Evolutionary conservation across 345 rosid genomes (phyloP), one percentile per base, ranked within the genome.

Genomic region (Pistacia integerrima): DNA sequence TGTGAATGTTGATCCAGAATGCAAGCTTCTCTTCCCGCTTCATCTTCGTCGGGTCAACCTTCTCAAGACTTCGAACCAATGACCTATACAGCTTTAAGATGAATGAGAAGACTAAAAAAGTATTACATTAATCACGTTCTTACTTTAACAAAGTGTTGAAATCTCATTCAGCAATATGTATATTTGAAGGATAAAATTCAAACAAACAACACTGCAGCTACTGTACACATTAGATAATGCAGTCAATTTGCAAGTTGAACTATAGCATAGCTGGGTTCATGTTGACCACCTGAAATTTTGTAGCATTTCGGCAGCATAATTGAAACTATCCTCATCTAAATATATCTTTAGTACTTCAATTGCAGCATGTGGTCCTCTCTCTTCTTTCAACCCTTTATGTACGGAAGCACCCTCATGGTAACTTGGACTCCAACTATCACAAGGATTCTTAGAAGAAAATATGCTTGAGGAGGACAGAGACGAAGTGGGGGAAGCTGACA

Each of bases 1-100:
- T 94, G 79, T 94, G 97, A 80, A 92, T 85, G 82, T 94, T 94
- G 64, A 92, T 88, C 97, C 94, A 93, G 85, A 93, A 93, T n/a
- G 97, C 97, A 41, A 91, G 94, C 88, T 89, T 93, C 85, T 90
- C 92, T 85, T 93, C 98, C 0, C 97, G 91, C 86, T 82, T 94
- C 98, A 94, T 86, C 85, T 86, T 88, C 81, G 79, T 79, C 0
- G 88, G 93, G 72, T 94, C 94, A 78, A 90, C 86, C 78, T 83
- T 88, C 90, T 92, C 98, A 22, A 94, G 98, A 80, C 76, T 86
- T 41, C 82, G 85, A 60, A 92, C 92, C 85, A 94, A 49, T 59
- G 90, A 88, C 85, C 97, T 94, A 69, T 85, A 77, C 11, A 77
- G 72, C 56, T 30, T 70, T 52, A 80, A 77, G 55, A 65, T 55